Percentiles rank a stretch among this genome's conserved stretches.
These are phyloP conservation scores for Neurospora cerealis DNA, from an alignment of 495 filamentous ascomycete species.

Conservation along the genomic window DNA sequence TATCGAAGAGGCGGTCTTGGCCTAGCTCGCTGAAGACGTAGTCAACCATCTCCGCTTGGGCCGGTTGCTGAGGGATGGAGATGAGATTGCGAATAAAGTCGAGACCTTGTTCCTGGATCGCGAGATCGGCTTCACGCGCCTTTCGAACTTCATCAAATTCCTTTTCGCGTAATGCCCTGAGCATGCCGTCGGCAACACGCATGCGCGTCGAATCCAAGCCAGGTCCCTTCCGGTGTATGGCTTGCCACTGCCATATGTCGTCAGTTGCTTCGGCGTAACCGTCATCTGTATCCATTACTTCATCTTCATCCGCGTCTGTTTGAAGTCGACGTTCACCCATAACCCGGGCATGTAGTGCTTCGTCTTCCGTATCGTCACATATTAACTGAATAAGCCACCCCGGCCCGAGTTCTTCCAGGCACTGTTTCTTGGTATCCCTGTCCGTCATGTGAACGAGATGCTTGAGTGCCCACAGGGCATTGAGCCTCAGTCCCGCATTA, in stretches of 20 bases:
- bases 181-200: constrained; percentile 37
- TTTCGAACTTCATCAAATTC: constrained; percentile 48
- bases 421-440: constrained; percentile 60
- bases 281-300: constrained; percentile 50
- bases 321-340: constrained; percentile 17
- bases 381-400: constrained; percentile 75
- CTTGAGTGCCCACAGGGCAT: constrained; percentile 88
- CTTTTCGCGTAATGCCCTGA: constrained; percentile 42
- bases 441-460: constrained; percentile 63
- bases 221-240: constrained; percentile 4
- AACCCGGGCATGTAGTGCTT: constrained; percentile 26
- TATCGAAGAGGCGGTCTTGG: constrained; percentile 62
- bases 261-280: constrained; percentile 15
- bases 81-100: constrained; percentile 87
- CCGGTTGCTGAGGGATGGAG: constrained; percentile 23
- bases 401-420: constrained; percentile 65
- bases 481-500: constrained; percentile 61
- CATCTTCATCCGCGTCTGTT: constrained; percentile 42
- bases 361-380: constrained; percentile 45
- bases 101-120: constrained; percentile 82
- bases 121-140: constrained; percentile 65
- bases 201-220: constrained; percentile 15
- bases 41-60: constrained; percentile 65
- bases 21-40: constrained; percentile 69
- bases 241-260: constrained; percentile 11